Evolutionary conservation across 1,284 basidiomycete species (phyloP).

Genomic region (Ceratobasidium sp.): DNA sequence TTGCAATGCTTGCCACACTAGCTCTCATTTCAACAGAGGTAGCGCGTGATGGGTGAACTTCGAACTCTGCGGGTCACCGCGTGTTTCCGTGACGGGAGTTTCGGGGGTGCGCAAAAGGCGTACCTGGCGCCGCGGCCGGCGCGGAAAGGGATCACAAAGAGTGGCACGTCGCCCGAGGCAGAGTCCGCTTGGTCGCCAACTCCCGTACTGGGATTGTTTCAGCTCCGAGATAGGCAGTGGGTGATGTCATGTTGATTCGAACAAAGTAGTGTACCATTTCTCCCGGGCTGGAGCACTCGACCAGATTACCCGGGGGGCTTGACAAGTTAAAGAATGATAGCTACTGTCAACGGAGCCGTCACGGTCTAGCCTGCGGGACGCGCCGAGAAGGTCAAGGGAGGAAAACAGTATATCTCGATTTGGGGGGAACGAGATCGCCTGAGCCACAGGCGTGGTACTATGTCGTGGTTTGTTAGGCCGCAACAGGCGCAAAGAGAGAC

Average conservation of each 20-base stretch:
- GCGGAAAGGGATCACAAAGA: conserved; percentile 29
- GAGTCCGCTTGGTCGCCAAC: background rate
- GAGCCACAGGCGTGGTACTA: conserved; percentile 12
- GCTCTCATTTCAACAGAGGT: conserved; percentile 28
- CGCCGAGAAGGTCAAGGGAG: conserved; percentile 14
- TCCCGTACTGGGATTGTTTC: background rate
- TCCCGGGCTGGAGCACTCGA: no score
- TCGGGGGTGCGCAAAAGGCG: conserved; percentile 34
- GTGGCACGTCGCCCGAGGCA: background rate
- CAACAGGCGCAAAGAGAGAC: conserved; percentile 29
- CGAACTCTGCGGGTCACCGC: conserved; percentile 23
- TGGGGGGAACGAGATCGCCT: background rate
- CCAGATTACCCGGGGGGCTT: conserved; percentile 31
- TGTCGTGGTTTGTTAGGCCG: conserved; percentile 22
- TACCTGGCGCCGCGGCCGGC: conserved; percentile 31
- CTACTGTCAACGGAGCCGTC: conserved; percentile 25
- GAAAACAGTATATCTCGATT: conserved; percentile 15
- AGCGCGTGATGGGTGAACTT: conserved; percentile 25
- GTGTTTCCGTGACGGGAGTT: conserved; percentile 42
- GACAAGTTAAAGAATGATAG: conserved; percentile 20
- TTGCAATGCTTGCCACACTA: conserved; percentile 41
- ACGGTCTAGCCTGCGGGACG: conserved; percentile 31
- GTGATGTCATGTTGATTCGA: conserved; percentile 19
- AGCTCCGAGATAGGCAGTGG: background rate
- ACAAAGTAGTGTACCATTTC: background rate